A percentile compares a stretch with the other conserved stretches of the same genome.
These are phyloP conservation scores for Verbascum thapsus DNA, from an alignment of 257 asterid genomes.

Conservation along the genomic window DNA sequence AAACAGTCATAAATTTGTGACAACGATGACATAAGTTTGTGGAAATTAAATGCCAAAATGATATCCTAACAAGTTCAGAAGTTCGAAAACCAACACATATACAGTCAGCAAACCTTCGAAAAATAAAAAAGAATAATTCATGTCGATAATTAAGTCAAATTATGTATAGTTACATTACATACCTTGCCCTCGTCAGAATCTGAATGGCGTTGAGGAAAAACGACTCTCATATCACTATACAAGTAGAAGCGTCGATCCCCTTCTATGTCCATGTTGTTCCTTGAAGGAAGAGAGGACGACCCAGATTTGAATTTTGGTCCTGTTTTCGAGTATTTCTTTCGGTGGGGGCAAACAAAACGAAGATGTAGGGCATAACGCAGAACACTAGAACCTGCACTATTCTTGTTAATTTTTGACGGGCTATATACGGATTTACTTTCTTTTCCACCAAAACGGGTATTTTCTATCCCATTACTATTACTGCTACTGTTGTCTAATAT, in stretches of 20 bases:
- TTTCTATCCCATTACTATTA: conserved; percentile 32
- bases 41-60: no score
- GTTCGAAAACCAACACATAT: neutral
- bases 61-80: neutral
- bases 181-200: conserved; percentile 98
- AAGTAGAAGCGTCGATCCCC: conserved; percentile 79
- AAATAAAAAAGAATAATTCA: no score
- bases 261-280: conserved; percentile 39
- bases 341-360: conserved; percentile 71
- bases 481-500: conserved; percentile 31
- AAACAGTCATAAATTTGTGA: no score
- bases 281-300: conserved; percentile 52
- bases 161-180: conserved; percentile 28
- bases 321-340: conserved; percentile 51
- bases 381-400: conserved; percentile 54
- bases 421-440: conserved; percentile 41
- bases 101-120: neutral
- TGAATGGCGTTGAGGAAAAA: conserved; percentile 93
- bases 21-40: no score
- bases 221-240: conserved; percentile 86
- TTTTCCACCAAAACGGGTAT: conserved; percentile 32
- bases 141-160: no score
- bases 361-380: conserved; percentile 91
- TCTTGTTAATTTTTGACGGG: conserved; percentile 63
- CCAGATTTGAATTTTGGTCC: conserved; percentile 56